Base-by-base conservation (phyloP, 805 yeast species). In the Cyberlindnera xishuangbannaensis region DNA sequence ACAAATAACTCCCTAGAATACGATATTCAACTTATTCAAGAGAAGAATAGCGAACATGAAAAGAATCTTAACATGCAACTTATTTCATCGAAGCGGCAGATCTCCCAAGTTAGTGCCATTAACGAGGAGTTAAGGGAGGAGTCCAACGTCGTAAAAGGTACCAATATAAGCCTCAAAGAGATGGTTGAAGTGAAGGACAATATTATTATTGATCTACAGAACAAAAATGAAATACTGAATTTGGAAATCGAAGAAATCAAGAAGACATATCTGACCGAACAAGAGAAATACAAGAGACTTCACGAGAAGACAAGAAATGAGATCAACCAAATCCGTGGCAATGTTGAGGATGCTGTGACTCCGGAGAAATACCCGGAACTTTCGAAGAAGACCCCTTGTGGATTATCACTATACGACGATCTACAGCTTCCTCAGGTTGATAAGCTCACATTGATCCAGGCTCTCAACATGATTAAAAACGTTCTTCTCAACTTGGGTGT, bases 391-490 rank as follows among this genome's bases (percentile, higher is more conserved):
- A 35, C 40, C 4, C 3, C 30, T 5, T 18, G 35, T 19, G 48
- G 51, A 2, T 11, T 26, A 10, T 18, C 47, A 12, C n/a, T 39
- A 10, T 47, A 48, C 29, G 39, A 42, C 6, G 27, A 28, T 4
- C 45, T 50, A 29, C 52, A 51, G 37, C 44, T 62, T 3, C 41
- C 44, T 3, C 27, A 40, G n/a, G 50, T 63, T 14, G 64, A 61
- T 28, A 27, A 29, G 3, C 38, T 61, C 15, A 45, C 53, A 10
- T 35, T 51, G 33, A 43, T 53, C 3, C 51, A 55, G 15, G 50
- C 61, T 13, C 64, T 60, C 21, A 62, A 61, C 39, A 41, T 56
- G 4, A 43, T 62, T 18, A 62, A 62, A 38, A 54, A 60, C 39
- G 36, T 62, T 7, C 39, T 59, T 27, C 38, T 58, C 3, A 38